Evolutionary conservation across 148 eudicot genomes (phyloP).

Genomic region (Limonium bicolor): DNA sequence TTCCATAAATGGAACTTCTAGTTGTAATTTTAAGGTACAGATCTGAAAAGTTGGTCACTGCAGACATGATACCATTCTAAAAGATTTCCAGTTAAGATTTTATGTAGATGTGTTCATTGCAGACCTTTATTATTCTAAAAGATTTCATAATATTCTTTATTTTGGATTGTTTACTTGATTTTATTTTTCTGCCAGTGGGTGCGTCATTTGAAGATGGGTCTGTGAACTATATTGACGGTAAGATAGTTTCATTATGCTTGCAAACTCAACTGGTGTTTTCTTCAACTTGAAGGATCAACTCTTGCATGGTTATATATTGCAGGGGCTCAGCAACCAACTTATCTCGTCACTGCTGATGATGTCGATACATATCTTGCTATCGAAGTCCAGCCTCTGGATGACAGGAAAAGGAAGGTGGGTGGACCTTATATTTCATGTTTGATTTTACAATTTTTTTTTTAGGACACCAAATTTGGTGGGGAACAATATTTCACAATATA

Average conservation of each 20-base stretch:
- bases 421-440: too few species aligned
- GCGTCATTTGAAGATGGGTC: slow-evolving; percentile 97
- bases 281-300: background rate
- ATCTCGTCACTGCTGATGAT: slow-evolving; percentile 89
- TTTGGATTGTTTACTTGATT: slow-evolving; percentile 4
- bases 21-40: slow-evolving; percentile 97
- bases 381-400: slow-evolving; percentile 92
- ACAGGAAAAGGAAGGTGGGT: slow-evolving; percentile 87
- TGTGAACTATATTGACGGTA: slow-evolving; percentile 81
- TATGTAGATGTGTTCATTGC: too few species aligned
- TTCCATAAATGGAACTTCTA: slow-evolving; percentile 81
- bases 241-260: too few species aligned
- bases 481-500: too few species aligned
- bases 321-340: slow-evolving; percentile 90
- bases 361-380: slow-evolving; percentile 69
- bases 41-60: too few species aligned
- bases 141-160: too few species aligned
- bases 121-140: too few species aligned
- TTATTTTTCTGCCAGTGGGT: slow-evolving; percentile 55
- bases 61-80: too few species aligned
- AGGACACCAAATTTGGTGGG: too few species aligned
- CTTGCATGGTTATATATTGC: slow-evolving; percentile 11
- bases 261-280: too few species aligned
- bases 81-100: too few species aligned
- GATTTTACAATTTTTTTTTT: too few species aligned